Conservation (phyloP, 2,329 filamentous ascomycete genomes). For the Chrysoporthe cubensis region DNA sequence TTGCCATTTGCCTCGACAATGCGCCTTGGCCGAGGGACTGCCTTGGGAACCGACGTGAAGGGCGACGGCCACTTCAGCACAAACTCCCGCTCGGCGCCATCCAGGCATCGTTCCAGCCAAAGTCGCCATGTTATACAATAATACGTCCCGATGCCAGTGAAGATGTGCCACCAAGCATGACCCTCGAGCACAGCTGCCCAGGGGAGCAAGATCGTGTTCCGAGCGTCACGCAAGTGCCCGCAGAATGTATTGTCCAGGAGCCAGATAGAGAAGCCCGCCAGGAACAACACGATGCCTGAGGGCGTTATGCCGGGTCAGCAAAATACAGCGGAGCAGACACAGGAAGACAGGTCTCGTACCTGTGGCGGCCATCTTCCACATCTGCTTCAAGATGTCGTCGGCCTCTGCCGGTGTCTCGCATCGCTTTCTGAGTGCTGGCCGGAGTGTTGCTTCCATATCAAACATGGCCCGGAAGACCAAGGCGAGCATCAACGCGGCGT, state of each 20-base stretch:
- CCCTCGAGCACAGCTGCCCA: constrained; percentile 75
- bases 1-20: neutral
- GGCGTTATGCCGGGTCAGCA: neutral
- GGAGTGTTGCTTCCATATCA: constrained; percentile 63
- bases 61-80: constrained; percentile 70
- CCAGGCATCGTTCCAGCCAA: constrained; percentile 78
- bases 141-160: constrained; percentile 83
- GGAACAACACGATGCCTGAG: constrained; percentile 68
- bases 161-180: constrained; percentile 70
- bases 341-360: constrained; percentile 44
- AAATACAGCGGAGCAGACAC: neutral
- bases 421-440: constrained; percentile 50
- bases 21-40: constrained; percentile 38
- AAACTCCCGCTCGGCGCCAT: constrained; percentile 73
- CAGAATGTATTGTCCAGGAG: constrained; percentile 80
- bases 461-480: constrained; percentile 76
- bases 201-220: constrained; percentile 71
- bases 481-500: constrained; percentile 70
- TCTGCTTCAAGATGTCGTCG: constrained; percentile 53
- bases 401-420: constrained; percentile 53
- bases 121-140: constrained; percentile 84
- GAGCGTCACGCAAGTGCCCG: constrained; percentile 64
- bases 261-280: constrained; percentile 79
- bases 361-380: constrained; percentile 75
- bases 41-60: constrained; percentile 56